Evolutionary conservation across 306 rosid species (phyloP), one percentile per base, ranked within the genome.

Genomic region (Calophaca sinica): DNA sequence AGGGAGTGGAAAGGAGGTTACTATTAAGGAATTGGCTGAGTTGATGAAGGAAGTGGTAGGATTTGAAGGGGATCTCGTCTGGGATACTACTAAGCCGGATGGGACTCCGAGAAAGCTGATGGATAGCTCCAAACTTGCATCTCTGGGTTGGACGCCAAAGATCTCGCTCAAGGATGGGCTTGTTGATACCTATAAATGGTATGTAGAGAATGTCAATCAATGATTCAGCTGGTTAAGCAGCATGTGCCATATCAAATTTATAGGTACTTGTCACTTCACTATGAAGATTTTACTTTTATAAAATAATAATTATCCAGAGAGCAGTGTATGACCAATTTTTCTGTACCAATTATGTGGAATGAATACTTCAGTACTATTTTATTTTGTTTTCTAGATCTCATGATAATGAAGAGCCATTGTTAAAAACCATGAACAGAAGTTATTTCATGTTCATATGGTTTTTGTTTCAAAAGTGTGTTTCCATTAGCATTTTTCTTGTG

Each of bases 21-120:
- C 89, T 14, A 90, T 94, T 10, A 89, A 87, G 90, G 98, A 90
- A 75, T 72, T 94, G 79, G 97, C 97, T 36, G 94, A 94, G 72
- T 69, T 81, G 79, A 90, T 94, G 78, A 94, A 91, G 89, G 97
- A 94, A 52, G 98, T 88, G 46, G 98, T 94, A 44, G 97, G 94
- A 44, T 91, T 91, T 44, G 90, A 84, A 71, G 98, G 98, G 2
- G 83, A 83, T 58, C 98, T 94, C 63, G 89, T 91, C 73, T 94
- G 98, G 98, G 98, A 94, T 81, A 42, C 75, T 13, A 73, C 96
- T 13, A 94, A 91, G 84, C 98, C 97, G 9, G 98, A 94, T 45
- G 98, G 98, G 7, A 94, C 98, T 73, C 98, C 97, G 3, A 87
- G 98, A 78, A 94, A 94, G 85, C 84, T 94, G 79, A 94, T 94